A percentile compares a stretch with the other conserved stretches of the same genome.
phyloP scores from a whole-genome alignment of 2,329 filamentous ascomycete species.

The Aureobasidium sp. region DNA sequence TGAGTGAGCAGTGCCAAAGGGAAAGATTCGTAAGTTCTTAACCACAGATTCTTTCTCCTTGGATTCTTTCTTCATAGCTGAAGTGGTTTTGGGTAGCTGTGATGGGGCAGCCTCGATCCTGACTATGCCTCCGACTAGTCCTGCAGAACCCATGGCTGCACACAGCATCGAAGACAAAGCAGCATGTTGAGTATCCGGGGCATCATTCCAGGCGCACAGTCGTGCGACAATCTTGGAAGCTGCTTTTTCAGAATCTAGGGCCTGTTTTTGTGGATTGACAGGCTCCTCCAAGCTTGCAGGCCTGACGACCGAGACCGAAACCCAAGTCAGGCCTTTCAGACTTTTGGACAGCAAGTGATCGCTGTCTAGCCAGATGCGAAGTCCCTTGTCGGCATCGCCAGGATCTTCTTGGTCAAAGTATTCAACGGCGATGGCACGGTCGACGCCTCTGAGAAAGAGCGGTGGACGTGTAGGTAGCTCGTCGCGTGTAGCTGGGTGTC shows the following conservation, averaged over 20 bases:
- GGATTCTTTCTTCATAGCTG: conserved; percentile 32
- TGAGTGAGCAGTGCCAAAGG: conserved; percentile 49
- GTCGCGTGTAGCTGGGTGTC: conserved; percentile 48
- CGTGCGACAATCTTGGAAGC: conserved; percentile 66
- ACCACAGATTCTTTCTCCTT: conserved; percentile 40
- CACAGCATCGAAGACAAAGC: conserved; percentile 74
- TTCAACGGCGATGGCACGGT: conserved; percentile 58
- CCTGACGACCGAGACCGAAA: conserved; percentile 75
- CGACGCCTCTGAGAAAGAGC: conserved; percentile 73
- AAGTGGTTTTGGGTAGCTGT: conserved; percentile 57
- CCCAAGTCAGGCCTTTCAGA: conserved; percentile 69
- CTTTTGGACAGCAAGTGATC: conserved; percentile 65
- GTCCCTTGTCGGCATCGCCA: conserved; percentile 46
- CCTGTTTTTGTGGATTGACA: conserved; percentile 62
- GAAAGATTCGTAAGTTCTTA: conserved; percentile 67
- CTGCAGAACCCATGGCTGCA: conserved; percentile 59
- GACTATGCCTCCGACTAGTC: conserved; percentile 76
- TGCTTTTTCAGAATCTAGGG: conserved; percentile 48
- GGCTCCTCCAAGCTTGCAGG: conserved; percentile 68
- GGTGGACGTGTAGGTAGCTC: conserved; percentile 57
- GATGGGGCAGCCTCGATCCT: conserved; percentile 75
- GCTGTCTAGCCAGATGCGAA: conserved; percentile 78
- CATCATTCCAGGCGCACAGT: conserved; percentile 72
- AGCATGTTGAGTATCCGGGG: conserved; percentile 70
- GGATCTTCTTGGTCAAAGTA: conserved; percentile 57